Percentiles rank a stretch among this genome's conserved stretches.
phyloP scores from a whole-genome alignment of 441 rosid species.

The Gossypium aridum region DNA sequence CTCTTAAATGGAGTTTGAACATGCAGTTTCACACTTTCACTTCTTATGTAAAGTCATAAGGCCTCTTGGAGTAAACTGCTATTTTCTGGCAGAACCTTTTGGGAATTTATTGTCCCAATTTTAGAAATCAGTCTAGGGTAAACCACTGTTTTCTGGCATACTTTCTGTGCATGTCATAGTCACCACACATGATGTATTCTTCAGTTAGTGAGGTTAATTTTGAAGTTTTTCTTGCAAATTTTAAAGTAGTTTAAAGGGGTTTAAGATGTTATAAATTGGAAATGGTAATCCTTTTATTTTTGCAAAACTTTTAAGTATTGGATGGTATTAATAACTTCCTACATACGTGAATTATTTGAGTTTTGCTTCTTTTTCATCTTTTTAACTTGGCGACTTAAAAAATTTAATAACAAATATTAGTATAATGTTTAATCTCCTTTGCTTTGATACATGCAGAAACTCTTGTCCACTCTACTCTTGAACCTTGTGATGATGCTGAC shows the following conservation, averaged over 20 bases:
- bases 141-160: background rate
- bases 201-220: background rate
- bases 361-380: background rate
- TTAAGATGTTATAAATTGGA: background rate
- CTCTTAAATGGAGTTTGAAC: background rate
- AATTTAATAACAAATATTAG: background rate
- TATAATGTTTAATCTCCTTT: conserved; percentile 3
- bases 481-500: conserved; percentile 72
- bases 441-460: conserved; percentile 62
- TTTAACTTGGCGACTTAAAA: background rate
- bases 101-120: background rate
- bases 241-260: background rate
- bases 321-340: background rate
- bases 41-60: background rate
- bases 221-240: background rate
- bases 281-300: background rate
- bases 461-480: conserved; percentile 84
- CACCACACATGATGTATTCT: background rate
- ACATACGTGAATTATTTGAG: background rate
- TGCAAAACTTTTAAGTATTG: background rate
- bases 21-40: background rate
- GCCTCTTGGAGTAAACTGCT: background rate
- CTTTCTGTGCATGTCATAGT: background rate
- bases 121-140: background rate
- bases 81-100: background rate